Base-by-base conservation (phyloP, 2,329 filamentous ascomycete genomes). In the Scytalidium lignicola region DNA sequence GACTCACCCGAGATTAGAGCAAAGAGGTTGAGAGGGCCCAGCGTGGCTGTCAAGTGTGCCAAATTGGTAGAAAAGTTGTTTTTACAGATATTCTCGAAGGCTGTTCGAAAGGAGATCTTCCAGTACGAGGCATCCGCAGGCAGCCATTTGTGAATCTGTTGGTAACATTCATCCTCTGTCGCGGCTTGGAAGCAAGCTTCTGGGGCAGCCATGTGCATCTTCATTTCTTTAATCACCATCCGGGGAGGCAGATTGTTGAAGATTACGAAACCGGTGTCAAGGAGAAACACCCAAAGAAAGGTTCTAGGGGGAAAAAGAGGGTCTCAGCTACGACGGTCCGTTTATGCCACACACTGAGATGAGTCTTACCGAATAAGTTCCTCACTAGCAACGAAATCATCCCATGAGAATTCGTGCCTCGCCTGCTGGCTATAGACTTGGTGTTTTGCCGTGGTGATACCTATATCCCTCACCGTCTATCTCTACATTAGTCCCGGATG, bases 201-300 rank as follows among this genome's bases (percentile, higher is more conserved):
- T 7, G 32, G 32, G n/a, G 8, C 7, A 7, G 32, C 32, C 15
- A 17, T 5, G 8, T 37, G 32, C 15, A 37, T n/a, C 4, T 4
- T 37, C 32, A 46, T 13, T 39, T 46, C 44, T 15, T 46, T 17
- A 21, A 46, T 17, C 5, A 46, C 17, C n/a, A 46, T 21, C 13
- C 29, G 19, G n/a, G 29, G 29, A 32, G 29, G 28, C 13, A 21
- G n/a, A 19, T 39, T 46, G 18, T 46, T 39, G 26, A 46, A 46
- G 18, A 46, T 46, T 3, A 46, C 44, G n/a, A 37, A 46, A 22
- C 17, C 29, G 10, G 44, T 21, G 20, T 46, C 44, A 8, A 46
- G 26, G 12, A 46, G 21, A 22, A 46, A 46, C 4, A 46, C 37
- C 17, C 19, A 46, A 15, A 21, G 15, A 39, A 46, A 46, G 12